Percentiles rank a stretch among this genome's conserved stretches.
These are phyloP conservation scores for Gracilariopsis chorda DNA, from an alignment of 23 red algal genomes.

Conservation along the genomic window DNA sequence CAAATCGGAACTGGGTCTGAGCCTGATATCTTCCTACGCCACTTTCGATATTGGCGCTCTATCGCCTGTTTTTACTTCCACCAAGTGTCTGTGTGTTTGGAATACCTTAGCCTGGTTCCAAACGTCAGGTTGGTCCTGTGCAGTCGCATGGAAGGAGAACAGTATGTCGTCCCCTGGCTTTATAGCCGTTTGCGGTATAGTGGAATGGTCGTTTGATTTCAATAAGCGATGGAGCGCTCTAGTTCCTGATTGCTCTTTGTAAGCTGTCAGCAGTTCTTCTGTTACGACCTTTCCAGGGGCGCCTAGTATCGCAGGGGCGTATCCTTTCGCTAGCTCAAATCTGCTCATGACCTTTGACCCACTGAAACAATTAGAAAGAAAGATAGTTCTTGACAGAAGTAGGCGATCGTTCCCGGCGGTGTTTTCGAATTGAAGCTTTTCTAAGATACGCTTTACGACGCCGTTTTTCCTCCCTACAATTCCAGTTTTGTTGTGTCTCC, in stretches of 20 bases:
- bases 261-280: background rate
- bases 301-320: conserved; percentile 13
- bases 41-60: background rate
- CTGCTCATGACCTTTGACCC: background rate
- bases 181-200: too few relatives aligned
- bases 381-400: background rate
- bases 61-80: background rate
- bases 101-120: background rate
- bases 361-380: conserved; percentile 11
- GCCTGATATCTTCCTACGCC: background rate
- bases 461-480: background rate
- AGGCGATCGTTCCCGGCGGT: background rate
- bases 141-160: too few relatives aligned
- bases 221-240: background rate
- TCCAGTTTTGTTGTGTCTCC: background rate
- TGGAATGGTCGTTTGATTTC: too few relatives aligned
- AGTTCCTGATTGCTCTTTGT: conserved; percentile 1
- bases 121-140: background rate
- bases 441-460: conserved; percentile 5
- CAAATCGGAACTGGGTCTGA: too few relatives aligned
- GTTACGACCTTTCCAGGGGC: background rate
- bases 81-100: background rate
- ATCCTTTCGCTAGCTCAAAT: conserved; percentile 20
- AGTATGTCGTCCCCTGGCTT: too few relatives aligned
- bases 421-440: background rate